phyloP scores from a whole-genome alignment of 495 filamentous ascomycete genomes.

The Penicillium arizonense region DNA sequence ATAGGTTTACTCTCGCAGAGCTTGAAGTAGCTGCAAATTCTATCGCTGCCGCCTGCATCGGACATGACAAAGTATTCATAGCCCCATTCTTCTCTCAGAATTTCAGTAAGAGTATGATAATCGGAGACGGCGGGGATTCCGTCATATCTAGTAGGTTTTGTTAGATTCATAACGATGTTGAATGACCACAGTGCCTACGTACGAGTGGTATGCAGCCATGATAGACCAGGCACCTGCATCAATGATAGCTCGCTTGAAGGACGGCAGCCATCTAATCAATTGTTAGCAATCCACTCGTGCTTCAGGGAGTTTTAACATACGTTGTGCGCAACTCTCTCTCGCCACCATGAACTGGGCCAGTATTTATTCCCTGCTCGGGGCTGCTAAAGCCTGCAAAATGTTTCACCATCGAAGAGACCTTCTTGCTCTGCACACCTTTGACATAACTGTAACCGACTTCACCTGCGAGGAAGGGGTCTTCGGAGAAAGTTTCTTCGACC shows the following conservation, averaged over 20 bases:
- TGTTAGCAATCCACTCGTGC: not conserved
- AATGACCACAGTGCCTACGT: not conserved
- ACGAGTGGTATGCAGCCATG: constrained; percentile 69
- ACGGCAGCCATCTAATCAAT: constrained; percentile 51
- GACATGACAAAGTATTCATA: constrained; percentile 62
- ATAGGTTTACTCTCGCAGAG: constrained; percentile 57
- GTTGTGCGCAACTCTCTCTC: constrained; percentile 66
- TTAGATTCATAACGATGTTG: not conserved
- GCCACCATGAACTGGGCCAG: constrained; percentile 66
- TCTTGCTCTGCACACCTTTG: constrained; percentile 59
- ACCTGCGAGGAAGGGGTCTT: constrained; percentile 61
- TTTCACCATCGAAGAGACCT: constrained; percentile 67
- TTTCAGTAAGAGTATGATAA: constrained; percentile 60
- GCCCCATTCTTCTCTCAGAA: constrained; percentile 66
- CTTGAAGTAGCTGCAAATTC: constrained; percentile 60
- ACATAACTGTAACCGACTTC: constrained; percentile 61
- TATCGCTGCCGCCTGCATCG: constrained; percentile 65
- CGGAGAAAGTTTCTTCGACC: constrained; percentile 68
- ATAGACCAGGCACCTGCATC: constrained; percentile 63
- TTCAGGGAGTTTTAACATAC: constrained; percentile 12
- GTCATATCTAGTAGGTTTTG: constrained; percentile 44
- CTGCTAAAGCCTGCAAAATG: constrained; percentile 63
- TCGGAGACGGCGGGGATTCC: constrained; percentile 63
- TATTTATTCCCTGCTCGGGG: constrained; percentile 70
- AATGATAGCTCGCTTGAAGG: constrained; percentile 66